Evolutionary conservation across 2,329 filamentous ascomycete species (phyloP), one percentile per base, ranked within the genome.

Genomic region (Botrytis pseudocinerea): DNA sequence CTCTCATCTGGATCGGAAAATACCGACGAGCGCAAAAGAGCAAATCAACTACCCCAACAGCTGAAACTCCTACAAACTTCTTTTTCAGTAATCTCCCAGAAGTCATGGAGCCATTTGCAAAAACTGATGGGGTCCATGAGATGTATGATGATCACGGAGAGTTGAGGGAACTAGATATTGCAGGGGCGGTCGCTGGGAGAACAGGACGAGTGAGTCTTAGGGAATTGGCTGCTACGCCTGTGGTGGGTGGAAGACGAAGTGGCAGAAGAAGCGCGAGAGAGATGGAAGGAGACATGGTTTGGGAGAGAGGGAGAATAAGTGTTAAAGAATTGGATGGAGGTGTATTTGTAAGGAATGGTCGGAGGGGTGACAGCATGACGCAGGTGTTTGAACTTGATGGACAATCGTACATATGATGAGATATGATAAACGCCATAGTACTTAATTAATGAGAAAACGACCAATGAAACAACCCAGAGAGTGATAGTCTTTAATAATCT

Each of bases 341-440:
- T n/a, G 10, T 66, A 22, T 66, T 65, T 28, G 35, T 54, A 46
- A 54, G 35, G 25, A 54, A 66, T 40, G 64, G 64, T 28, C 25
- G 25, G 5, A 66, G 46, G 18, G 16, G 46, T 66, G 38, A 42
- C 7, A 42, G 48, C n/a, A 57, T 42, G 65, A 42, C 6, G 38
- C 48, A 42, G 38, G n/a, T 69, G 5, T 44, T 69, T 44, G 38
- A 69, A 25, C 38, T 32, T 32, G 35, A 57, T 57, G 35, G 48
- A 12, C n/a, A 68, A 57, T 68, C 48, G 25, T 68, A 68, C 46
- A 57, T 54, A 42, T 68, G 44, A 65, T 38, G 48, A 57, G 25
- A 48, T 2, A 48, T 65, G 44, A 48, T 38, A 32, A 57, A 57
- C 42, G n/a, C 20, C 38, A 57, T 42, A 32, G 48, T 16, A 32